Evolutionary conservation across 805 yeast genomes (phyloP), one percentile per base, ranked within the genome.

Genomic region (Candida bentonensis): DNA sequence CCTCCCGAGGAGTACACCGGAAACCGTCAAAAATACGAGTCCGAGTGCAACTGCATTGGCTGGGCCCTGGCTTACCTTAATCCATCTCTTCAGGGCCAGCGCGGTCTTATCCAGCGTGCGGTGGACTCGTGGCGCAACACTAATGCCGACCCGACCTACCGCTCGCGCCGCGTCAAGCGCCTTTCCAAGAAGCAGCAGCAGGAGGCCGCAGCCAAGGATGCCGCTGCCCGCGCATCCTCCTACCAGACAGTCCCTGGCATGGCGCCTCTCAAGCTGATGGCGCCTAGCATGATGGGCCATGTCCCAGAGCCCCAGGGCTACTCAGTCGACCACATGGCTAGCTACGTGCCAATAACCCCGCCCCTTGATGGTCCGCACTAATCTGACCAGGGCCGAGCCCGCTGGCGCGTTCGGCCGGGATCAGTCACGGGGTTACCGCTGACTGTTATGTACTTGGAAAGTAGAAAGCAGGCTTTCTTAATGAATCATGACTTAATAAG

Each of bases 101-200:
- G 73, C 22, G 76, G 76, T 1, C 53, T 72, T 15, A 63, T 70
- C 15, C 76, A 72, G 50, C 59, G 76, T 23, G 76, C 76, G 1
- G 76, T 72, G 15, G 76, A 71, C 47, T 59, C 68, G 4, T 72
- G 73, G 73, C 60, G 76, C 49, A 72, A 72, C 53, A 64, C 73
- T 3, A 60, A 70, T 48, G 53, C 58, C 5, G 71, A 70, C 44
- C 61, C 62, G 15, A 55, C 60, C 3, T 54, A 63, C 40, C 57
- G 73, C 42, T 61, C 67, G n/a, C 64, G 76, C 40, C 58, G 74
- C 34, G 72, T 69, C 9, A 55, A 69, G 44, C 56, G 61, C 13
- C 47, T 56, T n/a, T 48, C 55, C 23, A 47, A 43, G 23, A 41
- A 46, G 43, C 42, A 33, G 22, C 46, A 44, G 44, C 39, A 9